These are phyloP conservation scores for Cladophialophora psammophila DNA, from an alignment of 2,329 filamentous ascomycete genomes.

Conservation along the genomic window DNA sequence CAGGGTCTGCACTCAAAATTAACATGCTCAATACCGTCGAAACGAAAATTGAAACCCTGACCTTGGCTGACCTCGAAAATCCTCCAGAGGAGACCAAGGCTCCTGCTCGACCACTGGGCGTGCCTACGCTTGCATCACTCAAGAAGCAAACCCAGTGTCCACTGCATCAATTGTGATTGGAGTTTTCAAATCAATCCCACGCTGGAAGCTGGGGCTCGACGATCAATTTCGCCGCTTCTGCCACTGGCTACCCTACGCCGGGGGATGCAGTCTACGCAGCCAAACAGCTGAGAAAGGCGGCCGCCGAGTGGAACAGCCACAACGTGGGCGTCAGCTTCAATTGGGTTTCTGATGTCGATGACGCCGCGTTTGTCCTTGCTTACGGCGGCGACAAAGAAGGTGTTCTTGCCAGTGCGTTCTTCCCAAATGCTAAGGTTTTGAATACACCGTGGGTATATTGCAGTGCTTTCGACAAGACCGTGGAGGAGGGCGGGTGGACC, in stretches of 20 bases:
- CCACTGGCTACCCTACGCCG: constrained; percentile 13
- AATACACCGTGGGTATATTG: constrained; percentile 24
- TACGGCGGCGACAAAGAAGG: constrained; percentile 16
- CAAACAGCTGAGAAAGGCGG: constrained; percentile 11
- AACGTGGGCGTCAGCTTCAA: constrained; percentile 28
- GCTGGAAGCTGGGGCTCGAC: constrained; percentile 17
- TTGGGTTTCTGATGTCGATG: constrained; percentile 16
- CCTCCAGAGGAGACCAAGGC: too few species aligned
- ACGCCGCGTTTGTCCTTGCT: constrained; percentile 25
- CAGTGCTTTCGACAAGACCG: constrained; percentile 13
- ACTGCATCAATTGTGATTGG: constrained; percentile 16
- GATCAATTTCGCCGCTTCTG: constrained; percentile 21
- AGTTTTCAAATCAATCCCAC: constrained; percentile 15
- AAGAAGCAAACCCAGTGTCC: too few species aligned
- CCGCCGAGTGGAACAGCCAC: constrained; percentile 24
- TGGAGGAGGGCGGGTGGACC: constrained; percentile 6
- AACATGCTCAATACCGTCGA: too few species aligned
- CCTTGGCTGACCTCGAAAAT: too few species aligned
- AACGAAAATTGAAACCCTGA: too few species aligned
- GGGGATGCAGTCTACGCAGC: constrained; percentile 26
- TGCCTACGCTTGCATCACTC: too few species aligned
- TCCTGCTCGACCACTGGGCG: too few species aligned
- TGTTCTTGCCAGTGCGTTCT: constrained; percentile 31
- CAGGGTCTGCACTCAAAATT: too few species aligned
- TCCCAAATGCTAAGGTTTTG: constrained; percentile 16